phyloP scores from a whole-genome alignment of 108 stramenopile species.

The Nitzschia putrida region DNA sequence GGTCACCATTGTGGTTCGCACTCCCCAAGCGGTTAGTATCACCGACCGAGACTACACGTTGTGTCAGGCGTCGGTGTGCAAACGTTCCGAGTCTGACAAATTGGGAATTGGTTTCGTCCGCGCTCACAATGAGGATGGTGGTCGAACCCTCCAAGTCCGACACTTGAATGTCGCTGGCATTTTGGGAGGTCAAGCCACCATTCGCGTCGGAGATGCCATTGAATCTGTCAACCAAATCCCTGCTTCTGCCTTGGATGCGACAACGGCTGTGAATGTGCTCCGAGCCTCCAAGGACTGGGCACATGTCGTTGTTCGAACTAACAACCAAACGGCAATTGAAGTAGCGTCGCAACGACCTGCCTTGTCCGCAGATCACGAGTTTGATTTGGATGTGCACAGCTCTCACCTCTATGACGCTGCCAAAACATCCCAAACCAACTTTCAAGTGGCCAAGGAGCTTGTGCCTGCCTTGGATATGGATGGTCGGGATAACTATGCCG shows the following conservation, averaged over 20 bases:
- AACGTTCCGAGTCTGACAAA: background rate
- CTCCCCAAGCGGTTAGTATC: background rate
- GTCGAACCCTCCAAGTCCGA: background rate
- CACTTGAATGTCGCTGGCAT: conserved; percentile 16
- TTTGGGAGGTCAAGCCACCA: conserved; percentile 10
- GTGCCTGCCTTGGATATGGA: background rate
- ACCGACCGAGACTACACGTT: background rate
- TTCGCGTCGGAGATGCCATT: conserved; percentile 13
- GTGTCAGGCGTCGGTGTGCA: conserved; percentile 18
- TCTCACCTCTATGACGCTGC: background rate
- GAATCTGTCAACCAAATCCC: conserved; percentile 16
- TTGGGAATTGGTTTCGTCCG: conserved; percentile 8
- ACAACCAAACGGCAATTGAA: background rate
- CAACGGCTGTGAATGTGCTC: background rate
- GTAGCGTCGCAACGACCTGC: background rate
- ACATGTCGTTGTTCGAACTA: conserved; percentile 2
- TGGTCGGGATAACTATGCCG: background rate
- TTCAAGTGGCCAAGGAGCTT: conserved; percentile 1
- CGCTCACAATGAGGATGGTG: background rate
- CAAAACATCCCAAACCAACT: background rate
- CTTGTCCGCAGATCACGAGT: background rate
- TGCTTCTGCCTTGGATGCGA: background rate
- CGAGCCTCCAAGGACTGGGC: conserved; percentile 12
- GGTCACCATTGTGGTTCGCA: conserved; percentile 17
- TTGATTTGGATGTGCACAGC: background rate